A percentile compares a stretch with the other conserved stretches of the same genome.
These are phyloP conservation scores for Botryotinia convoluta DNA, from an alignment of 2,329 filamentous ascomycete species.

Conservation along the genomic window DNA sequence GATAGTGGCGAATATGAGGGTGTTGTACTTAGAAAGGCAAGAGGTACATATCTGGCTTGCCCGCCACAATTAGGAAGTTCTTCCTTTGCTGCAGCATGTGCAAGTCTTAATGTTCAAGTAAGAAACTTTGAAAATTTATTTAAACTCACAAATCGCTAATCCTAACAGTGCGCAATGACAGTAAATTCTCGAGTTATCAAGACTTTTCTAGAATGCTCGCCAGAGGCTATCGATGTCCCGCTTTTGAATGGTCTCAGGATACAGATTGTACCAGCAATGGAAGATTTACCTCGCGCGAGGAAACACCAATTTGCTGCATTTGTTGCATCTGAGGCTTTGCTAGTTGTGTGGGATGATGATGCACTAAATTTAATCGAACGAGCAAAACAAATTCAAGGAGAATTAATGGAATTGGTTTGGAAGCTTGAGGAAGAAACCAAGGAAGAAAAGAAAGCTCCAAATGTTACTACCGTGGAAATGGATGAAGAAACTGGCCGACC, in stretches of 20 bases:
- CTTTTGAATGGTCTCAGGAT: conserved; percentile 74
- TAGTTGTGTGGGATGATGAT: conserved; percentile 83
- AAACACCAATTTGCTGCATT: conserved; percentile 83
- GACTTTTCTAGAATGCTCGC: conserved; percentile 71
- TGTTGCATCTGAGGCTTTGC: conserved; percentile 64
- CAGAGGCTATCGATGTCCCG: conserved; percentile 71
- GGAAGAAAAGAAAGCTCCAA: conserved; percentile 51
- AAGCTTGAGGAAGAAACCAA: conserved; percentile 55
- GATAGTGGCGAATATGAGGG: conserved; percentile 67
- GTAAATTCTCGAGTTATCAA: conserved; percentile 78
- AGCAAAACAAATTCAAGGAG: conserved; percentile 69
- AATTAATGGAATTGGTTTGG: conserved; percentile 78
- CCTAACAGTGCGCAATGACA: conserved; percentile 68
- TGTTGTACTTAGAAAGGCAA: conserved; percentile 66
- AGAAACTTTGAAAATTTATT: conserved; percentile 28
- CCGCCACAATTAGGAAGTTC: conserved; percentile 63
- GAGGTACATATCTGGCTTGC: conserved; percentile 70
- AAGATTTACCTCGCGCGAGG: conserved; percentile 66
- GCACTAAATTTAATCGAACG: conserved; percentile 66
- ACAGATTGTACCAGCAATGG: conserved; percentile 70
- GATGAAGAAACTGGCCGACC: conserved; percentile 71
- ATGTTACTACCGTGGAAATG: conserved; percentile 53
- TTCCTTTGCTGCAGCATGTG: conserved; percentile 61
- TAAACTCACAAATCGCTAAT: conserved; percentile 25
- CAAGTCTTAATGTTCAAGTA: conserved; percentile 70